Evolutionary conservation across 108 stramenopile species (phyloP), one percentile per base, ranked within the genome.

Genomic region (Schizochytrium sp.): DNA sequence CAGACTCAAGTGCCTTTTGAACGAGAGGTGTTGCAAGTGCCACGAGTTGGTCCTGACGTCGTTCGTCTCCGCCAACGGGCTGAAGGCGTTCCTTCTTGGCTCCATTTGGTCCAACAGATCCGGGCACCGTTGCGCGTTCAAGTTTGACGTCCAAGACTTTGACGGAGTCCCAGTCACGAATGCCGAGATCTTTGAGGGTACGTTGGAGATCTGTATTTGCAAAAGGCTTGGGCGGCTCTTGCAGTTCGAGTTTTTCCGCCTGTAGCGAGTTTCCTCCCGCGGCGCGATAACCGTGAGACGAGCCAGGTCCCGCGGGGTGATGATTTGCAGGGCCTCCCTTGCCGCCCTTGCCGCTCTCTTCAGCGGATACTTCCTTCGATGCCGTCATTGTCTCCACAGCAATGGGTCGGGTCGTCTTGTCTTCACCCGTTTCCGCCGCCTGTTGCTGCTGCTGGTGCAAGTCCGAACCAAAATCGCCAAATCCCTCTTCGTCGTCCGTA

Each of bases 71-170:
- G 14, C 63, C 63, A 8, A 69, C 63, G 41, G 63, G 63, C 63
- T 69, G 63, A 69, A 69, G 63, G 12, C 41, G 25, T 18, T 69
- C 63, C 25, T 69, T 69, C 1, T 18, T 8, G 34, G 25, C 34
- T 14, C 63, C 63, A 25, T 83, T 21, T 43, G 19, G 6, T 34
- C 48, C 51, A 34, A 34, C 34, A 83, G 76, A 3, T 43, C 25
- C 41, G 63, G 25, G 19, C 6, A 53, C 76, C 19, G 76, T 6
- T 8, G 76, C 48, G 25, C 51, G 45, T 4, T 83, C 76, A 34
- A 83, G 45, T 23, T 83, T 83, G n/a, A 83, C 76, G 76, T 83
- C 76, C 19, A 83, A 45, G n/a, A 83, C 76, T 45, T 83, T 83
- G 76, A 83, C 12, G 6, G 76, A 25, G 12, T 83, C 76, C 76